These are phyloP conservation scores for Hyaloscypha hepaticicola DNA, from an alignment of 495 filamentous ascomycete genomes.

Conservation along the genomic window DNA sequence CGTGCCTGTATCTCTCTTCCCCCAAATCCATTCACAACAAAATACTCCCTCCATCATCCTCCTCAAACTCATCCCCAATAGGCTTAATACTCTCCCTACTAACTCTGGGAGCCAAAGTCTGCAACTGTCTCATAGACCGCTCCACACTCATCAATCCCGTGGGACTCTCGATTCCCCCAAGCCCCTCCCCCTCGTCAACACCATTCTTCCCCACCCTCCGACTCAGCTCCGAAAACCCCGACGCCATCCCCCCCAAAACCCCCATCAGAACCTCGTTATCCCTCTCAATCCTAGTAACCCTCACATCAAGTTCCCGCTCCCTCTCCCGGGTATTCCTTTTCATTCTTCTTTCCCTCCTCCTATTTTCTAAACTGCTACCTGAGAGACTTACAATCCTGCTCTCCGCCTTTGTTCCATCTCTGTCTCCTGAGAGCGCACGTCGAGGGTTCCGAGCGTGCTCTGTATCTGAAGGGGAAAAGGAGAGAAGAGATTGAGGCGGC, in stretches of 20 bases:
- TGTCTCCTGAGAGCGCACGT: not conserved
- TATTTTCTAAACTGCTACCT: slow-evolving; percentile 3
- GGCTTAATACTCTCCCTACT: slow-evolving; percentile 3
- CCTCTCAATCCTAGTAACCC: slow-evolving; percentile 19
- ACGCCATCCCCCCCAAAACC: slow-evolving; percentile 25
- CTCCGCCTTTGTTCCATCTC: not conserved
- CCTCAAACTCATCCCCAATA: slow-evolving; percentile 7
- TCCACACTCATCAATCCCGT: slow-evolving; percentile 10
- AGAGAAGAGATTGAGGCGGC: slow-evolving; percentile 2
- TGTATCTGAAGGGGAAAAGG: slow-evolving; percentile 1
- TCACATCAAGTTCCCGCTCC: slow-evolving; percentile 22
- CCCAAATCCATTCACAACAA: slow-evolving; percentile 1
- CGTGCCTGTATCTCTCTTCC: not conserved
- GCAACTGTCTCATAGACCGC: slow-evolving; percentile 6
- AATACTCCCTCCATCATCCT: slow-evolving; percentile 9
- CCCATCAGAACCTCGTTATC: slow-evolving; percentile 24
- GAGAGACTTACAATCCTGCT: not conserved
- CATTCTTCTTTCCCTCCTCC: slow-evolving; percentile 15
- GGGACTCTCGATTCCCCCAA: no score
- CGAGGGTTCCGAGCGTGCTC: not conserved
- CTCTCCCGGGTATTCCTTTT: slow-evolving; percentile 24
- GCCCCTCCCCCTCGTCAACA: not conserved
- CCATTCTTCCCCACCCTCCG: not conserved
- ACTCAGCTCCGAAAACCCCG: slow-evolving; percentile 15
- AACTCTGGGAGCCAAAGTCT: slow-evolving; percentile 5